Percentiles rank a stretch among this genome's conserved stretches.
phyloP scores from a whole-genome alignment of 2,329 filamentous ascomycete genomes.

The Fragosphaeria purpurea region DNA sequence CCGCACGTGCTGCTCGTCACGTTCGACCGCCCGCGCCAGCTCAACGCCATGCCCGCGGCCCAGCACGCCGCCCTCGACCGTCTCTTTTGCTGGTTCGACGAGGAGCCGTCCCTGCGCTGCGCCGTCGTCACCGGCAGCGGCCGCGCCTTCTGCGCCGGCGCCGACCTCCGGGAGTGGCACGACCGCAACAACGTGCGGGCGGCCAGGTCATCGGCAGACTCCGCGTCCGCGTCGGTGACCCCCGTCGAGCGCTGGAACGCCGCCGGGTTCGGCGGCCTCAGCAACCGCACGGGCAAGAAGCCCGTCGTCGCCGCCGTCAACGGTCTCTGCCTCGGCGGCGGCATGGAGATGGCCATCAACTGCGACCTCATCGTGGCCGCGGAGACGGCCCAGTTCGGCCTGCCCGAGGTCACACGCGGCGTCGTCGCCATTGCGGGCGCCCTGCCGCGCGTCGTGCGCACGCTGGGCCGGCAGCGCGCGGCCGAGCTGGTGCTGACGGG shows the following conservation, averaged over 20 bases:
- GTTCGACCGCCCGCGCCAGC: slow-evolving; percentile 45
- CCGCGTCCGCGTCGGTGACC: slow-evolving; percentile 5
- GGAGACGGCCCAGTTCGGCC: slow-evolving; percentile 47
- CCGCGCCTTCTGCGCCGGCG: slow-evolving; percentile 57
- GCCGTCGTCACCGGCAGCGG: slow-evolving; percentile 55
- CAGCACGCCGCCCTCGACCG: slow-evolving; percentile 38
- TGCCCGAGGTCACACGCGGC: slow-evolving; percentile 63
- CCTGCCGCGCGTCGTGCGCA: slow-evolving; percentile 54
- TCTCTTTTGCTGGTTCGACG: slow-evolving; percentile 48
- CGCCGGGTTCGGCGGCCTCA: slow-evolving; percentile 55
- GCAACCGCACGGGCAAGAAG: slow-evolving; percentile 58
- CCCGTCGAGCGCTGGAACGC: slow-evolving; percentile 21
- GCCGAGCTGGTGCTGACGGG: slow-evolving; percentile 63
- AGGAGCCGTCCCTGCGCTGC: slow-evolving; percentile 49
- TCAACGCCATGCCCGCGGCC: slow-evolving; percentile 45
- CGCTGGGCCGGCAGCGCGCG: slow-evolving; percentile 58
- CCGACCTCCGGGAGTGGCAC: slow-evolving; percentile 58
- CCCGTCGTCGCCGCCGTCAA: slow-evolving; percentile 70
- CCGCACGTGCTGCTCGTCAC: slow-evolving; percentile 49
- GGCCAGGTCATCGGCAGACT: slow-evolving; percentile 5
- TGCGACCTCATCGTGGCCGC: slow-evolving; percentile 61
- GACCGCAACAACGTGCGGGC: slow-evolving; percentile 17
- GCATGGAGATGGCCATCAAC: slow-evolving; percentile 67
- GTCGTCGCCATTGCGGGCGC: slow-evolving; percentile 63
- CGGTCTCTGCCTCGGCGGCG: slow-evolving; percentile 64